phyloP scores from a whole-genome alignment of 2,329 filamentous ascomycete species.

The Sarocladium oryzae region DNA sequence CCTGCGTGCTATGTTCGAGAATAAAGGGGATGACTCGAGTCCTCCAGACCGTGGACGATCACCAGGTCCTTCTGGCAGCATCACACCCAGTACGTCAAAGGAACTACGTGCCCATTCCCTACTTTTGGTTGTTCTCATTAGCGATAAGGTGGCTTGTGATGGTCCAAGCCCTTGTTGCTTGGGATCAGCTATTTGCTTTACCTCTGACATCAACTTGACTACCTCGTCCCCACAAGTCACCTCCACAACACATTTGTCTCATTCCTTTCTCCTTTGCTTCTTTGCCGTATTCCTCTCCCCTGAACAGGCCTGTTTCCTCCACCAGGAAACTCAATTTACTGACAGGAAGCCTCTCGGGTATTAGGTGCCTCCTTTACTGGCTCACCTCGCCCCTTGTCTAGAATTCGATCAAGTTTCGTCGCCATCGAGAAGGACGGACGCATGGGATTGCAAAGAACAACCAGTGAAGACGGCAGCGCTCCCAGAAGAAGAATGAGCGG shows the following conservation, averaged over 20 bases:
- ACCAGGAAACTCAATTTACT: not conserved
- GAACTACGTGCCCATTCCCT: slow-evolving; percentile 9
- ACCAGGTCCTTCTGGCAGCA: slow-evolving; percentile 36
- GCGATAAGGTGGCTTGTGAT: not conserved
- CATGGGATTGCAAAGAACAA: slow-evolving; percentile 42
- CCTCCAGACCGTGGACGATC: slow-evolving; percentile 65
- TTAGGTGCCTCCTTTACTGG: slow-evolving; percentile 32
- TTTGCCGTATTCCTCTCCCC: not conserved
- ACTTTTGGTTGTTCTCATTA: not conserved
- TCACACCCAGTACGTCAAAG: slow-evolving; percentile 14
- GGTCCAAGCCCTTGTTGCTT: not conserved
- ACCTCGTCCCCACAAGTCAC: slow-evolving; percentile 2
- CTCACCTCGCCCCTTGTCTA: slow-evolving; percentile 62
- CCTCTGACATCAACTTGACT: slow-evolving; percentile 9
- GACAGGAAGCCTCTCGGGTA: slow-evolving; percentile 7
- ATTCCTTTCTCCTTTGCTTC: slow-evolving; percentile 2
- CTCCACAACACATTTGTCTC: slow-evolving; percentile 6
- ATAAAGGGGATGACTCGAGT: slow-evolving; percentile 54
- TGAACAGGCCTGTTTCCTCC: not conserved
- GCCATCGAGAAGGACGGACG: slow-evolving; percentile 61
- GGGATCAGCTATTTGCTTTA: slow-evolving; percentile 6
- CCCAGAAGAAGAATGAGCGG: slow-evolving; percentile 30
- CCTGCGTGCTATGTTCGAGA: slow-evolving; percentile 75
- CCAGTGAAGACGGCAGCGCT: slow-evolving; percentile 30
- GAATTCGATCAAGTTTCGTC: slow-evolving; percentile 69